These are phyloP conservation scores for Trichoderma asperelloides DNA, from an alignment of 495 filamentous ascomycete species.

Conservation along the genomic window DNA sequence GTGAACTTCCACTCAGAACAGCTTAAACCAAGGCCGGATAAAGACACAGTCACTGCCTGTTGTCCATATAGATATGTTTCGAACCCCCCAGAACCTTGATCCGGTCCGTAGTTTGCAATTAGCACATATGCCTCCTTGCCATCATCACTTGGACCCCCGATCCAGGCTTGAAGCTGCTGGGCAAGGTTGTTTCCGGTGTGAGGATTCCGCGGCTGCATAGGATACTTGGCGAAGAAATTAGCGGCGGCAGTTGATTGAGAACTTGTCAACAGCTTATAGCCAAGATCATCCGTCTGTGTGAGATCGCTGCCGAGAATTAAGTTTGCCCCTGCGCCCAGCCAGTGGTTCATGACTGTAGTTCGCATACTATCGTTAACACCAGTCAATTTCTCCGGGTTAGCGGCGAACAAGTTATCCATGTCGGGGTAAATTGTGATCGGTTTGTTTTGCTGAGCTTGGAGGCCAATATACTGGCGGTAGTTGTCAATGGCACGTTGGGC, in stretches of 20 bases:
- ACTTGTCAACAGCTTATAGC: conserved; percentile 17
- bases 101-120: conserved; percentile 22
- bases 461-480: conserved; percentile 23
- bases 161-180: conserved; percentile 25
- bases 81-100: conserved; percentile 20
- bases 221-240: conserved; percentile 16
- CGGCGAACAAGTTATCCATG: conserved; percentile 24
- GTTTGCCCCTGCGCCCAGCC: conserved; percentile 24
- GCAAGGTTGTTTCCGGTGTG: conserved; percentile 18
- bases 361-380: conserved; percentile 21
- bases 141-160: conserved; percentile 18
- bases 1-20: conserved; percentile 14
- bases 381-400: conserved; percentile 17
- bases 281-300: conserved; percentile 18
- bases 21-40: conserved; percentile 18
- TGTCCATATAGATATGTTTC: conserved; percentile 13
- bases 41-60: conserved; percentile 18
- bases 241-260: conserved; percentile 15
- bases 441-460: conserved; percentile 14
- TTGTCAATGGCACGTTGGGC: conserved; percentile 24
- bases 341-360: conserved; percentile 23
- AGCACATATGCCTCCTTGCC: conserved; percentile 18
- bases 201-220: conserved; percentile 25
- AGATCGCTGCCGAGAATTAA: conserved; percentile 23
- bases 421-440: conserved; percentile 22